phyloP scores from a whole-genome alignment of 257 asterid species.

The Penstemon newberryi region DNA sequence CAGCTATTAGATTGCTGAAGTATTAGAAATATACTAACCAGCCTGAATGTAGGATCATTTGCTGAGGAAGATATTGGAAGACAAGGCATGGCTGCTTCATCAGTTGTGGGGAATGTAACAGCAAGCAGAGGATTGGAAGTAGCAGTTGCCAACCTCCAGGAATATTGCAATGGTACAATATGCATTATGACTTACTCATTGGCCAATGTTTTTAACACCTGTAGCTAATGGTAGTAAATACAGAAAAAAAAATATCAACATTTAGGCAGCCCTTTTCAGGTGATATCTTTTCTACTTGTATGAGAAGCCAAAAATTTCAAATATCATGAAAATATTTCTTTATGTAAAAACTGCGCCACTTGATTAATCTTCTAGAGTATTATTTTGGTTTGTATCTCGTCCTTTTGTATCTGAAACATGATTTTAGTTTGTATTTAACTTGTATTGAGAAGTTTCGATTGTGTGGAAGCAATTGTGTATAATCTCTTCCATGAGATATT shows the following conservation, averaged over 20 bases:
- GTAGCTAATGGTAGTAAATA: too few relatives aligned
- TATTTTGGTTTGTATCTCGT: neutral
- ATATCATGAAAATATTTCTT: too few relatives aligned
- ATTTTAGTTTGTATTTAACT: too few relatives aligned
- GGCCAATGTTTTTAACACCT: too few relatives aligned
- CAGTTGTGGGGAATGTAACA: constrained; percentile 74
- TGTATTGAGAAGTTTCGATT: too few relatives aligned
- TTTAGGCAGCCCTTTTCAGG: neutral
- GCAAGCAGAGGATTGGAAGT: constrained; percentile 99
- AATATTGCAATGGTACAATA: constrained; percentile 80
- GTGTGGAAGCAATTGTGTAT: too few relatives aligned
- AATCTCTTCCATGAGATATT: too few relatives aligned
- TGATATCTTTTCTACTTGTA: neutral
- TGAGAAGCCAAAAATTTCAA: neutral
- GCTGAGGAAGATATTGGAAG: constrained; percentile 99
- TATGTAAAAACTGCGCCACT: neutral
- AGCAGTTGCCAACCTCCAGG: constrained; percentile 97
- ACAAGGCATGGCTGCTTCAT: constrained; percentile 62
- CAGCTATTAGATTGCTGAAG: constrained; percentile 11
- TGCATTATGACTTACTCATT: neutral
- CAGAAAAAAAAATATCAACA: too few relatives aligned
- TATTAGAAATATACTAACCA: constrained; percentile 21
- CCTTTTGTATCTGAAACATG: neutral
- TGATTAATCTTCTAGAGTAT: too few relatives aligned
- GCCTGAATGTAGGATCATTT: constrained; percentile 70